Evolutionary conservation across 2,329 filamentous ascomycete genomes (phyloP).

Genomic region (Dothideomycetidae sp.): DNA sequence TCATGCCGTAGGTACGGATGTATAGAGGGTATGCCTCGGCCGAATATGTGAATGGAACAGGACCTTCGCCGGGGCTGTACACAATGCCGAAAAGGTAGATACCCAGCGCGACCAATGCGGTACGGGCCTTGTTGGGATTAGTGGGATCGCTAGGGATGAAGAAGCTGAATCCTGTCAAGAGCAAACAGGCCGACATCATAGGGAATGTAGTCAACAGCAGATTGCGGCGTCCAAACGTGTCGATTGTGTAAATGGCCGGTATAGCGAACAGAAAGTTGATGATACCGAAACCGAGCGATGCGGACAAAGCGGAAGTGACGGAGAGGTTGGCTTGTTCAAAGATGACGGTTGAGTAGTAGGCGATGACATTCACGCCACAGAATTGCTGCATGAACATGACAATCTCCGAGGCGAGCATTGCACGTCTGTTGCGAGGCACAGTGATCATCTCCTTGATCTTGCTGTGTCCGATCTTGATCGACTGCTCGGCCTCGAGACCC

Average conservation of each 20-base stretch:
- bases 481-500: constrained; percentile 11
- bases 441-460: constrained; percentile 17
- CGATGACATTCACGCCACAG: constrained; percentile 17
- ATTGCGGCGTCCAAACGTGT: constrained; percentile 30
- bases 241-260: constrained; percentile 29
- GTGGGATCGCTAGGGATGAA: constrained; percentile 8
- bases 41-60: constrained; percentile 29
- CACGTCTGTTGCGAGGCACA: constrained; percentile 20
- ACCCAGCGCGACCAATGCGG: constrained; percentile 25
- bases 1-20: constrained; percentile 28
- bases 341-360: constrained; percentile 21
- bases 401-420: constrained; percentile 20
- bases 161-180: constrained; percentile 24
- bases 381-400: constrained; percentile 24
- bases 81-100: constrained; percentile 35
- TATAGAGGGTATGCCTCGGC: constrained; percentile 35
- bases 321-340: constrained; percentile 18
- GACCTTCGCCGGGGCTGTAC: constrained; percentile 33
- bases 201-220: constrained; percentile 32
- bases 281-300: constrained; percentile 21
- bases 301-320: constrained; percentile 17
- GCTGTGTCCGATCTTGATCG: constrained; percentile 3
- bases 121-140: constrained; percentile 14
- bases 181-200: constrained; percentile 32
- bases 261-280: constrained; percentile 26